A percentile compares a stretch with the other conserved stretches of the same genome.
These are phyloP conservation scores for Pythium utonaiense DNA, from an alignment of 352 stramenopile genomes.

Conservation along the genomic window DNA sequence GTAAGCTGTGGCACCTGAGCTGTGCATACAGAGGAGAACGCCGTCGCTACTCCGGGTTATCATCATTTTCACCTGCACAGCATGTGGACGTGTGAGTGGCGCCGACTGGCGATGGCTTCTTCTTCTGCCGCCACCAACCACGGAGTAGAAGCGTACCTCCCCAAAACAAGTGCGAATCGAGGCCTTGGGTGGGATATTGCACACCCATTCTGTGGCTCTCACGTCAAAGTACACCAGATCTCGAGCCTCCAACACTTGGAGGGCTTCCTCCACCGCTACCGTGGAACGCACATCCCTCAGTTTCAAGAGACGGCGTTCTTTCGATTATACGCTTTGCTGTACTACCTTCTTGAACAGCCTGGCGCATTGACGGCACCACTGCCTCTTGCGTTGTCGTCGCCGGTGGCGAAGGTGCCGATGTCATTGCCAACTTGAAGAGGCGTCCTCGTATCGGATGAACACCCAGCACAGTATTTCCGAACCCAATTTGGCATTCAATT, in stretches of 20 bases:
- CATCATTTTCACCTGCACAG: slow-evolving; percentile 35
- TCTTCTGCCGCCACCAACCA: too few relatives aligned
- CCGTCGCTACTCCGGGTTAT: slow-evolving; percentile 46
- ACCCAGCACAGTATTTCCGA: too few relatives aligned
- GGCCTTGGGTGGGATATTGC: slow-evolving; percentile 34
- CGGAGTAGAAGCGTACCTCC: slow-evolving; percentile 24
- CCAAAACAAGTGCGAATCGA: slow-evolving; percentile 49
- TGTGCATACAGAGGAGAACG: slow-evolving; percentile 48
- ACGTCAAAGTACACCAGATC: slow-evolving; percentile 55
- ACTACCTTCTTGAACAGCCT: neutral
- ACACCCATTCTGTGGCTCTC: slow-evolving; percentile 34
- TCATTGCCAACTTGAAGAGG: neutral
- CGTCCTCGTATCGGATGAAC: too few relatives aligned
- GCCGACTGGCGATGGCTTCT: neutral
- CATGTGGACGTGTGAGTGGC: neutral
- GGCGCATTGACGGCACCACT: neutral
- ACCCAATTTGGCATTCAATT: neutral
- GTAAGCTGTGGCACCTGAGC: slow-evolving; percentile 31
- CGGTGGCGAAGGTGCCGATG: neutral
- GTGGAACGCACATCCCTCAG: too few relatives aligned
- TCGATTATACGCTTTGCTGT: too few relatives aligned
- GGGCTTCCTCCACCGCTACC: slow-evolving; percentile 47
- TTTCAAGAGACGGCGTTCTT: too few relatives aligned
- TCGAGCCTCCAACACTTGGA: slow-evolving; percentile 40
- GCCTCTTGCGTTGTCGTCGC: neutral